Percentiles rank a stretch among this genome's conserved stretches.
phyloP scores from a whole-genome alignment of 2,329 filamentous ascomycete genomes.

The Talaromyces sp. region DNA sequence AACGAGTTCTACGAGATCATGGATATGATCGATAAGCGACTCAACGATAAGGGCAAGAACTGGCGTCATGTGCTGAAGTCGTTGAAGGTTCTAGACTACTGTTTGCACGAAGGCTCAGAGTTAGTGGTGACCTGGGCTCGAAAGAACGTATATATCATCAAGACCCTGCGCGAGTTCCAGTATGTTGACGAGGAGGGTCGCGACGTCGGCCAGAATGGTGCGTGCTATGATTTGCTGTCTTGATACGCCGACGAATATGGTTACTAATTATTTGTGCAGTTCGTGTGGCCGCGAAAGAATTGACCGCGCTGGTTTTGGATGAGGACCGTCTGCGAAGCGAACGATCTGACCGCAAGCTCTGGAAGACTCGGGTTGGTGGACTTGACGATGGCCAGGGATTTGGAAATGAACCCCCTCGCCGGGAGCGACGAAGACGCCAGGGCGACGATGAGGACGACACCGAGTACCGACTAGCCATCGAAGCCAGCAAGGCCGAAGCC shows the following conservation, averaged over 20 bases:
- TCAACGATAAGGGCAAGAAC: constrained; percentile 99
- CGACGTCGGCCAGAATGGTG: constrained; percentile 96
- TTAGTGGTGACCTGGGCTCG: constrained; percentile 96
- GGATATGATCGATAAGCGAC: constrained; percentile 98
- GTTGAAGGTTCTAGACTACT: constrained; percentile 96
- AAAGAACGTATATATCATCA: constrained; percentile 98
- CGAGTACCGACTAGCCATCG: constrained; percentile 86
- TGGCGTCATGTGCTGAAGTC: constrained; percentile 98
- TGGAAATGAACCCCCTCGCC: constrained; percentile 45
- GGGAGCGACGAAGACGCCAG: constrained; percentile 52
- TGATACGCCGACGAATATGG: neutral
- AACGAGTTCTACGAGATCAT: constrained; percentile 99
- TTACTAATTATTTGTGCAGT: constrained; percentile 57
- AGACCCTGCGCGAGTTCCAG: constrained; percentile 94
- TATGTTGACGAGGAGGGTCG: constrained; percentile 94
- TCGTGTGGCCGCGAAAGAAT: constrained; percentile 91
- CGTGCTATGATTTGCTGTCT: constrained; percentile 32
- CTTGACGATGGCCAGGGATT: constrained; percentile 73
- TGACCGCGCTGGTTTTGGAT: constrained; percentile 88
- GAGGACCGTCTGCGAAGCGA: constrained; percentile 90
- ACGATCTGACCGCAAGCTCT: constrained; percentile 85
- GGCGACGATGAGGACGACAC: constrained; percentile 77
- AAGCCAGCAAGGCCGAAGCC: constrained; percentile 92
- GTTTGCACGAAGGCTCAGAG: constrained; percentile 94
- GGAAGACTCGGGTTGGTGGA: constrained; percentile 95